Evolutionary conservation across 2,329 filamentous ascomycete species (phyloP).

Genomic region (Talaromyces marneffei): DNA sequence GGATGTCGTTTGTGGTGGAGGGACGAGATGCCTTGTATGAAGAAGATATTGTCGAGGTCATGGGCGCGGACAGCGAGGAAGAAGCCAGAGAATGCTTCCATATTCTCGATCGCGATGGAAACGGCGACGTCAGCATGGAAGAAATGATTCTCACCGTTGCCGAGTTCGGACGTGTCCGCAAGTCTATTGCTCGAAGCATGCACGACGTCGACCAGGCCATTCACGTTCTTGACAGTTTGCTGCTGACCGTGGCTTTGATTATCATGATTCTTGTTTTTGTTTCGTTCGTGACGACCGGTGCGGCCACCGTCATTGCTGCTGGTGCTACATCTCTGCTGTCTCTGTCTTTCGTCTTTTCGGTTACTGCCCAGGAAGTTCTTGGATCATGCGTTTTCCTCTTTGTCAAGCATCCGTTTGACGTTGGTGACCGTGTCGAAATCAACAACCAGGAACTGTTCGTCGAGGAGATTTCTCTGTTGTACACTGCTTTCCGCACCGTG

Average conservation of each 20-base stretch:
- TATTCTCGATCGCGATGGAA: conserved; percentile 76
- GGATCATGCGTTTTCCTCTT: conserved; percentile 98
- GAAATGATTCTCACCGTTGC: conserved; percentile 88
- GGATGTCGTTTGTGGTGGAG: conserved; percentile 97
- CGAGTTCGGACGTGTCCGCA: conserved; percentile 77
- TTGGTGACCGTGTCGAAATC: conserved; percentile 89
- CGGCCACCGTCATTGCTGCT: conserved; percentile 78
- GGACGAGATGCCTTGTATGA: conserved; percentile 70
- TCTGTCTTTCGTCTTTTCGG: conserved; percentile 92
- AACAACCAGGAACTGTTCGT: conserved; percentile 64
- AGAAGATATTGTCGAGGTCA: conserved; percentile 82
- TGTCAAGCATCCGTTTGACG: conserved; percentile 96
- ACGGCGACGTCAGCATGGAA: conserved; percentile 89
- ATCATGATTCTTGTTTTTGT: conserved; percentile 81
- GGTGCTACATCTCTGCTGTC: conserved; percentile 89
- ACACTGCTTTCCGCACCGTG: conserved; percentile 83
- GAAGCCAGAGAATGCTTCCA: conserved; percentile 84
- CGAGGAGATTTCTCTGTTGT: conserved; percentile 89
- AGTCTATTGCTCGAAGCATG: conserved; percentile 87
- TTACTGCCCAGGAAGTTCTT: conserved; percentile 89
- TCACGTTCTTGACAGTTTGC: conserved; percentile 78
- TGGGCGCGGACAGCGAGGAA: conserved; percentile 64
- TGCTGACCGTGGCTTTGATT: conserved; percentile 74
- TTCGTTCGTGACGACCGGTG: conserved; percentile 80
- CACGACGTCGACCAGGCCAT: conserved; percentile 96